These are phyloP conservation scores for Simplicillium sp. DNA, from an alignment of 2,329 filamentous ascomycete genomes.

Conservation along the genomic window DNA sequence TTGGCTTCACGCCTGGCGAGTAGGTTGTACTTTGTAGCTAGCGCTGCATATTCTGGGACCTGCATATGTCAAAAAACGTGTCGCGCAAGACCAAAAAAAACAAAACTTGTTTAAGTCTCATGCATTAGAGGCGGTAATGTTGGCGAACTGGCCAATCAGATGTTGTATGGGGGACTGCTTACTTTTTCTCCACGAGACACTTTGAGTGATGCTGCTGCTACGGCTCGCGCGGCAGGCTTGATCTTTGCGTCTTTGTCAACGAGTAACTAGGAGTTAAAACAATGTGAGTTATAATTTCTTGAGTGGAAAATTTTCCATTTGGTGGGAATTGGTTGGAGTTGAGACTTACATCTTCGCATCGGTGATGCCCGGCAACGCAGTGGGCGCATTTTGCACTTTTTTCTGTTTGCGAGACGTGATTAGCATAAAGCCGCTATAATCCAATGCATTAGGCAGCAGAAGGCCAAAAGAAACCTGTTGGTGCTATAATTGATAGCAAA, in stretches of 20 bases:
- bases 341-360: constrained; percentile 8
- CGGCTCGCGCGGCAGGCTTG: constrained; percentile 8
- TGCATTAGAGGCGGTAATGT: too few species aligned
- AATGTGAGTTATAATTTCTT: too few species aligned
- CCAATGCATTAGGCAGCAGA: too few species aligned
- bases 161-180: constrained; percentile 2
- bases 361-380: constrained; percentile 8
- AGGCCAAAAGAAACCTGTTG: too few species aligned
- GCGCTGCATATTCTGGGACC: constrained; percentile 6
- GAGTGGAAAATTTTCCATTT: too few species aligned
- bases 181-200: constrained; percentile 8
- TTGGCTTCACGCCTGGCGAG: constrained; percentile 7
- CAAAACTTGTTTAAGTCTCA: not conserved
- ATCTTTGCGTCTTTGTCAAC: constrained; percentile 9
- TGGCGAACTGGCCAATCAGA: not conserved
- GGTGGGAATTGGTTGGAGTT: too few species aligned
- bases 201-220: constrained; percentile 8
- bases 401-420: not conserved
- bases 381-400: constrained; percentile 9
- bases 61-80: not conserved
- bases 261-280: constrained; percentile 5
- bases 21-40: constrained; percentile 7
- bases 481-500: too few species aligned
- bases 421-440: too few species aligned
- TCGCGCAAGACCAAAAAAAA: too few species aligned